Percentiles rank a stretch among this genome's conserved stretches.
Evolutionary conservation across 176 grass and related monocot species (phyloP).

Genomic region (Eleusine indica): DNA sequence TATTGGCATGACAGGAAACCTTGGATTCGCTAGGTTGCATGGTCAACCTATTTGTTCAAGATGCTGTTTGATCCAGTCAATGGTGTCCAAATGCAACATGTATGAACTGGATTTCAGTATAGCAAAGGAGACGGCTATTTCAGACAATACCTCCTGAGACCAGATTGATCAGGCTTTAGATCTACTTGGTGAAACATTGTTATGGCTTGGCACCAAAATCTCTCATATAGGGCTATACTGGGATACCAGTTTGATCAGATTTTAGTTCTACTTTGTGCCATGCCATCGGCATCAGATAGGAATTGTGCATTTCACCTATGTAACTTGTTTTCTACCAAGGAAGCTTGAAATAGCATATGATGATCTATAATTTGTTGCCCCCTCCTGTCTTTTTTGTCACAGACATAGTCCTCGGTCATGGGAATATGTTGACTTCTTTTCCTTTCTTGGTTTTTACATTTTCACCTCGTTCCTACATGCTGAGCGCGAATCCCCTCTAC

Average conservation of each 20-base stretch:
- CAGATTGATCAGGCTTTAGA: too few species aligned
- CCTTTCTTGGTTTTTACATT: neutral
- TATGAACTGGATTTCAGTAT: neutral
- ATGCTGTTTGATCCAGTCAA: neutral
- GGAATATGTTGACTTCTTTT: neutral
- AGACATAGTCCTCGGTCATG: neutral
- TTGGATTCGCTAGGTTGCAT: neutral
- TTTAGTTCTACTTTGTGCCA: slow-evolving; percentile 13
- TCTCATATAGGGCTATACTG: neutral
- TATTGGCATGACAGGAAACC: neutral
- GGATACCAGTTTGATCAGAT: slow-evolving; percentile 18
- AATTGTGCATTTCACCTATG: slow-evolving; percentile 8
- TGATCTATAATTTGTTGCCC: neutral
- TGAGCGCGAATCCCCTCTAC: neutral
- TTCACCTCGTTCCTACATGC: neutral
- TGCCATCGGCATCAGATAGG: neutral
- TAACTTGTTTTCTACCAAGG: neutral
- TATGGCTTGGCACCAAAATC: slow-evolving; percentile 1
- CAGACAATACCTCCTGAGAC: too few species aligned
- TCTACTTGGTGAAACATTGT: neutral
- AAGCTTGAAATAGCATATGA: slow-evolving; percentile 25
- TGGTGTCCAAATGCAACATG: slow-evolving; percentile 8
- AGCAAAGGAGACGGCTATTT: neutral
- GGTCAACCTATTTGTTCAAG: slow-evolving; percentile 12
- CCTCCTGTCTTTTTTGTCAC: neutral